These are phyloP conservation scores for Decorospora gaudefroyi DNA, from an alignment of 2,329 filamentous ascomycete species.

Conservation along the genomic window DNA sequence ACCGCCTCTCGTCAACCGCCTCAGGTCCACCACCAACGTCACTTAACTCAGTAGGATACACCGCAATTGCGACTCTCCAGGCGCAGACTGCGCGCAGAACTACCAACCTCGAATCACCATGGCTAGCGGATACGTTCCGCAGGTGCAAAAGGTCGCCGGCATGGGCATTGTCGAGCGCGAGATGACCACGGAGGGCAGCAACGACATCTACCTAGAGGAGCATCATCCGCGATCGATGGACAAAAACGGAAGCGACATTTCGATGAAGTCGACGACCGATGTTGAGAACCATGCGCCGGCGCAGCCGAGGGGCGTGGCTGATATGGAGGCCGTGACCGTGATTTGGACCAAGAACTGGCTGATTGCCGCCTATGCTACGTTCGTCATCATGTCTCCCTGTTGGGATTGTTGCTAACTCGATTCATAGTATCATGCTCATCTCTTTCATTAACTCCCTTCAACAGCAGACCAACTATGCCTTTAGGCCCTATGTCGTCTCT, in stretches of 20 bases:
- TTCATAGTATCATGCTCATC: constrained; percentile 22
- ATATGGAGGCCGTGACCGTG: constrained; percentile 50
- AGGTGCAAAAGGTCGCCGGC: constrained; percentile 11
- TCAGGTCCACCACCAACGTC: no score
- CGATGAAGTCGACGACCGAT: neutral
- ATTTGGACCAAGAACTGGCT: constrained; percentile 51
- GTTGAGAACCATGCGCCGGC: neutral
- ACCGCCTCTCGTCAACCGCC: no score
- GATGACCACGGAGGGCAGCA: no score
- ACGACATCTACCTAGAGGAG: no score
- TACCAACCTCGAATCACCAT: neutral
- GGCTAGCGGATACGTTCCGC: constrained; percentile 10
- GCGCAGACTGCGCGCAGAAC: neutral
- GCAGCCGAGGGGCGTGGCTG: constrained; percentile 28
- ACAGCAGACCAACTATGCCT: constrained; percentile 48
- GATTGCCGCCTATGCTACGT: constrained; percentile 44
- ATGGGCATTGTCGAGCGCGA: constrained; percentile 8
- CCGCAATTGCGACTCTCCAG: neutral
- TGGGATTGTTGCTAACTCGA: neutral
- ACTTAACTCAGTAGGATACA: no score
- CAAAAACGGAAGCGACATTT: constrained; percentile 1
- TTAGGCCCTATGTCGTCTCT: constrained; percentile 46
- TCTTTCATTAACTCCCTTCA: constrained; percentile 52
- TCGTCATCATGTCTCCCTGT: no score
- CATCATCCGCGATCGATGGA: neutral